Base-by-base conservation (phyloP, 139 green algal genomes). In the Dunaliella primolecta region DNA sequence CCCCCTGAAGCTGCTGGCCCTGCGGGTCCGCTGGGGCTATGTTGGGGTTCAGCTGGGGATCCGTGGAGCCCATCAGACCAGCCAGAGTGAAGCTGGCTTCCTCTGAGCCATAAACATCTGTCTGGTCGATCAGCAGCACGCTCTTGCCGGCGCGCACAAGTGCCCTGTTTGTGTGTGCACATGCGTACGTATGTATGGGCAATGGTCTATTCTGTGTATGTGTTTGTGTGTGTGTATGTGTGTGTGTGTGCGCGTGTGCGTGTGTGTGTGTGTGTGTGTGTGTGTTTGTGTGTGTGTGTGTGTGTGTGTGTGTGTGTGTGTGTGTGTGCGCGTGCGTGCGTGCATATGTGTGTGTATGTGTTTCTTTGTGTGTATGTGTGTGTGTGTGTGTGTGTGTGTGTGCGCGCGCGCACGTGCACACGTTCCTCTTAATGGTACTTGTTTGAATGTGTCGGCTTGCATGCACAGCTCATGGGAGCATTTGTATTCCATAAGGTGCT, bases 91-190 rank as follows among this genome's bases (percentile, higher is more conserved):
- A 90, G 55, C 86, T 93, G 30, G 92, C 89, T 89, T 93, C 98
- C 7, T 89, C 86, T 11, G 86, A 87, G 15, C 96, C 96, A 83
- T 98, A 98, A 29, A 88, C 84, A 25, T 92, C 89, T 7, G 86
- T 81, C 0, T 87, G 56, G 77, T 98, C 96, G 15, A 98, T 85
- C 32, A 98, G 90, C 72, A 98, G 87, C 23, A 98, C 96, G 20
- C 85, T 92, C 64, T 92, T 92, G 0, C 95, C 95, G 3, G 89
- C 88, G 20, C 91, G 87, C 31, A 93, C 88, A 20, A 94, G 87
- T 24, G 94, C 89, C 1, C 90, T 96, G 90, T 34, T 81, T 70
- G 21, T 35, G 72, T 15, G 15, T 71, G 78, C 25, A 15, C 15
- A 15, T 64, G 46, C 15, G 46, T 64, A 15, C 15, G 46, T 64